Conservation (phyloP, 78 protist species). For the Planoprotostelium fungivorum region DNA sequence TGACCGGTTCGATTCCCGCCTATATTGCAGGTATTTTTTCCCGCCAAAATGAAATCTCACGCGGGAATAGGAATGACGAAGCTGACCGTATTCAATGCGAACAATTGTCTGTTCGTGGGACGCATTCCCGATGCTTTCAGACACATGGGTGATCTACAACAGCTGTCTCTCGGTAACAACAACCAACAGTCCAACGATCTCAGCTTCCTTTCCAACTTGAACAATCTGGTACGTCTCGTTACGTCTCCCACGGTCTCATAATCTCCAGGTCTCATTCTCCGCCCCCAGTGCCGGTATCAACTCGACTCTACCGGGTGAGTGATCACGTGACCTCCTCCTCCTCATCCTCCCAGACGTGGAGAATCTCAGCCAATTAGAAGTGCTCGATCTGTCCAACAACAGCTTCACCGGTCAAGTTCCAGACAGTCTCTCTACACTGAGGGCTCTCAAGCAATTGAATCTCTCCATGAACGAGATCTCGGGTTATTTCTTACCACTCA, state of each 20-base stretch:
- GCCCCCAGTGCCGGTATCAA: not conserved
- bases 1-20: not conserved
- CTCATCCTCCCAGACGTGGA: too few species aligned
- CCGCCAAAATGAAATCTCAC: too few species aligned
- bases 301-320: not conserved
- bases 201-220: not conserved
- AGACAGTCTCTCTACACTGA: not conserved
- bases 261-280: not conserved
- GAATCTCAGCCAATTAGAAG: not conserved
- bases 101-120: not conserved
- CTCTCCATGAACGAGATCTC: not conserved
- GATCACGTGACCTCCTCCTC: too few species aligned
- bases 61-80: too few species aligned
- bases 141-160: too few species aligned
- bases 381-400: not conserved
- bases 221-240: not conserved
- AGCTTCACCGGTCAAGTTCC: not conserved
- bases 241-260: not conserved
- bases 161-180: not conserved
- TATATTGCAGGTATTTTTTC: not conserved
- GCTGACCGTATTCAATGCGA: not conserved
- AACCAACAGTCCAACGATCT: not conserved
- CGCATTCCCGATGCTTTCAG: not conserved
- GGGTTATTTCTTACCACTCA: not conserved
- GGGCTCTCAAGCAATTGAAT: not conserved